These are phyloP conservation scores for Obelidium mucronatum DNA, from an alignment of 192 early-diverging fungal species.

Conservation along the genomic window DNA sequence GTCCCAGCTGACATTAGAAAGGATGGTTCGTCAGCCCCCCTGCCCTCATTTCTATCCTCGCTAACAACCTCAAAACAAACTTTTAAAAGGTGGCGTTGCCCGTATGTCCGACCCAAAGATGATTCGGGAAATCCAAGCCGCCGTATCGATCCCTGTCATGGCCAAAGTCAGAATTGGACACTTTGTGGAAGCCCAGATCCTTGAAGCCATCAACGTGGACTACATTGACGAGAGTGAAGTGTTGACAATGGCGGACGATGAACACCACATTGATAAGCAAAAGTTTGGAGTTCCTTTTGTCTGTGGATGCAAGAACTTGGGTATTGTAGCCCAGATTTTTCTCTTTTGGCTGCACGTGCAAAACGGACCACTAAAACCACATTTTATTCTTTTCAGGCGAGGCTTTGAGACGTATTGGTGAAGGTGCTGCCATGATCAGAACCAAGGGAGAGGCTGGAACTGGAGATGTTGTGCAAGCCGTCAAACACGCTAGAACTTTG, in stretches of 20 bases:
- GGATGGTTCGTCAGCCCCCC: slow-evolving; percentile 65
- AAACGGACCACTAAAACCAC: background rate
- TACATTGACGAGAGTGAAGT: slow-evolving; percentile 99
- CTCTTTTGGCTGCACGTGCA: background rate
- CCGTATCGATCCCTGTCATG: slow-evolving; percentile 99
- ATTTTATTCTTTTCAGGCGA: slow-evolving; percentile 64
- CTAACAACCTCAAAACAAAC: background rate
- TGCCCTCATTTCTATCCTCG: background rate
- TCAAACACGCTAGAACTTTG: slow-evolving; percentile 92
- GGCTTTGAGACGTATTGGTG: slow-evolving; percentile 93
- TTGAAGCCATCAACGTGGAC: slow-evolving; percentile 89
- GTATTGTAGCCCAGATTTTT: too few species aligned
- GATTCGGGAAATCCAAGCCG: slow-evolving; percentile 94
- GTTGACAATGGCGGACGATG: slow-evolving; percentile 93
- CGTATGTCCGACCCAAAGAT: slow-evolving; percentile 99
- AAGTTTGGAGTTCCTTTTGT: slow-evolving; percentile 94
- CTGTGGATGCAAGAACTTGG: slow-evolving; percentile 94
- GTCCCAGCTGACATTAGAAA: slow-evolving; percentile 99
- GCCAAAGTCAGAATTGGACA: slow-evolving; percentile 99
- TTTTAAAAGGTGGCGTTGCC: slow-evolving; percentile 79
- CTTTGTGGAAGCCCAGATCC: slow-evolving; percentile 98
- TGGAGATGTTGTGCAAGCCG: slow-evolving; percentile 97
- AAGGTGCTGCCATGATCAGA: slow-evolving; percentile 98
- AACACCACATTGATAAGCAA: slow-evolving; percentile 95
- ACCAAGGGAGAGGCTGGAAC: slow-evolving; percentile 99